phyloP scores from a whole-genome alignment of 305 asterid species.

The Plantago rigida region DNA sequence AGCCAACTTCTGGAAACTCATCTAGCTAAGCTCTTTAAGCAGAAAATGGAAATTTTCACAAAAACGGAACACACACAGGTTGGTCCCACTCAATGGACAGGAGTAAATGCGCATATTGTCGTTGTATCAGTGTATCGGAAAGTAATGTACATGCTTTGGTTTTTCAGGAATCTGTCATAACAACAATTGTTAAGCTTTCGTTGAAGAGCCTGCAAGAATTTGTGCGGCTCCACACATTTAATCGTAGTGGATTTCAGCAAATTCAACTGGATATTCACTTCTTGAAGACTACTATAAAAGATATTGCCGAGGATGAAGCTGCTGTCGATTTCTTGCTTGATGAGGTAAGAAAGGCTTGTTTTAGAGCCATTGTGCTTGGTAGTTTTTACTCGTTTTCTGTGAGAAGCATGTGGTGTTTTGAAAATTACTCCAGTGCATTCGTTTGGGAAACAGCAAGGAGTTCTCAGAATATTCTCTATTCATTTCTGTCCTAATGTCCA shows the following conservation, averaged over 20 bases:
- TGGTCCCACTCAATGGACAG: slow-evolving; percentile 23
- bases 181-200: slow-evolving; percentile 64
- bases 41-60: slow-evolving; percentile 87
- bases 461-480: too few relatives aligned
- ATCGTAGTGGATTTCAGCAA: slow-evolving; percentile 91
- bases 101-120: slow-evolving; percentile 3
- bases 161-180: slow-evolving; percentile 69
- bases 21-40: slow-evolving; percentile 85
- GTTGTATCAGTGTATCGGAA: background rate
- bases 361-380: slow-evolving; percentile 9
- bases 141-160: slow-evolving; percentile 2
- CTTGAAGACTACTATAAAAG: slow-evolving; percentile 57
- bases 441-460: too few relatives aligned
- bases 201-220: slow-evolving; percentile 84
- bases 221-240: slow-evolving; percentile 78
- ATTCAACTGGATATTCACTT: slow-evolving; percentile 87
- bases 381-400: background rate
- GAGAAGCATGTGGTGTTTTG: background rate
- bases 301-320: slow-evolving; percentile 78
- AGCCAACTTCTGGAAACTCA: slow-evolving; percentile 95
- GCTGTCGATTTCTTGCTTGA: slow-evolving; percentile 87
- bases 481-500: too few relatives aligned
- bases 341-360: slow-evolving; percentile 45
- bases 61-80: slow-evolving; percentile 89
- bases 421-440: too few relatives aligned